phyloP scores from a whole-genome alignment of 2,329 filamentous ascomycete species.

The Epichloe hybrida region DNA sequence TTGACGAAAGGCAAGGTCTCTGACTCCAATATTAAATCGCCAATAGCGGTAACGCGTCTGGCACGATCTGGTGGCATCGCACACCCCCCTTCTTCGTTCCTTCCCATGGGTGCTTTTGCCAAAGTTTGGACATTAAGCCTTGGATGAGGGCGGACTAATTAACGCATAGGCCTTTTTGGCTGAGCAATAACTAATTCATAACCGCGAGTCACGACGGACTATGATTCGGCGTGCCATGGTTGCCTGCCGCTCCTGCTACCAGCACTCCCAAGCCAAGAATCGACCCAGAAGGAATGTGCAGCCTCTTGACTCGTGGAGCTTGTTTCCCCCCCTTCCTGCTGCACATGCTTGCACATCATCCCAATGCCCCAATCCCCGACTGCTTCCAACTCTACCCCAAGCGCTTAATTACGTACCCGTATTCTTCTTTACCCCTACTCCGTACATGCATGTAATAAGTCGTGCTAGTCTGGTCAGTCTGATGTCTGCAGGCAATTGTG shows the following conservation, averaged over 20 bases:
- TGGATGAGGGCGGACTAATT: background rate
- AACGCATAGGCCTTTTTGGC: background rate
- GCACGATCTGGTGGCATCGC: background rate
- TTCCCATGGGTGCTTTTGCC: background rate
- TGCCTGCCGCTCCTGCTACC: background rate
- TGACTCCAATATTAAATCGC: background rate
- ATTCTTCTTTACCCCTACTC: background rate
- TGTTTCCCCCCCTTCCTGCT: background rate
- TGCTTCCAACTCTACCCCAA: background rate
- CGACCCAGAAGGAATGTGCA: background rate
- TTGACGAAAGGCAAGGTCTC: background rate
- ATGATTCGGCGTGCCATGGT: background rate
- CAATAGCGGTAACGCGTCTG: background rate
- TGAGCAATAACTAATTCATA: too few species aligned
- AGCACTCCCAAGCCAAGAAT: background rate
- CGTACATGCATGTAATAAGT: too few species aligned
- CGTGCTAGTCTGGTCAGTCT: background rate
- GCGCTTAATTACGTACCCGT: background rate
- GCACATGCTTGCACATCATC: conserved; percentile 1
- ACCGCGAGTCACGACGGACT: background rate
- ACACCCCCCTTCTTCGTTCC: background rate
- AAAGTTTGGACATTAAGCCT: background rate
- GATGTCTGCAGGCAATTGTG: background rate
- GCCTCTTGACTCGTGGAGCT: conserved; percentile 4
- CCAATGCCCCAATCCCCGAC: background rate